Evolutionary conservation across 2,329 filamentous ascomycete genomes (phyloP).

Genomic region (Aspergillus aculeatinus): DNA sequence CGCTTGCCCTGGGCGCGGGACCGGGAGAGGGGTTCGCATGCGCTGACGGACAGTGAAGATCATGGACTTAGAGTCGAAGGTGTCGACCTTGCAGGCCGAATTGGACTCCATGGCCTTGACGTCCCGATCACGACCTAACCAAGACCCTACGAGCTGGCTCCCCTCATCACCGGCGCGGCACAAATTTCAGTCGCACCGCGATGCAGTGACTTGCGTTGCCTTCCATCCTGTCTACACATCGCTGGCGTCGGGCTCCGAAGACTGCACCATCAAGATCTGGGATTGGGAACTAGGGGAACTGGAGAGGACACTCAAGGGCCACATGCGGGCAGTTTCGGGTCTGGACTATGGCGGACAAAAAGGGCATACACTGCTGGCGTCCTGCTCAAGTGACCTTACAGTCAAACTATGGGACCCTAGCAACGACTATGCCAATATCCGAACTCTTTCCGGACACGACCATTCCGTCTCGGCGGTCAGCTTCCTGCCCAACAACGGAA

Average conservation of each 20-base stretch:
- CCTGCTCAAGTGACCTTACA: constrained; percentile 81
- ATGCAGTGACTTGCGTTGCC: constrained; percentile 80
- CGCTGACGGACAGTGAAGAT: constrained; percentile 57
- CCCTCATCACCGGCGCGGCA: constrained; percentile 59
- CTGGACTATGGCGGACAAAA: constrained; percentile 85
- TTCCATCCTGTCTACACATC: constrained; percentile 91
- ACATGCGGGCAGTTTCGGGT: constrained; percentile 81
- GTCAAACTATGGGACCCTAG: constrained; percentile 94
- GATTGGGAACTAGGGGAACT: constrained; percentile 91
- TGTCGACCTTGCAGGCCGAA: constrained; percentile 52
- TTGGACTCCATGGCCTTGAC: constrained; percentile 14
- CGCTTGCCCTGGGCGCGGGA: not conserved
- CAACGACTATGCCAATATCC: constrained; percentile 90
- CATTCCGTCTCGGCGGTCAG: constrained; percentile 85
- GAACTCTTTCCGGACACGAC: constrained; percentile 85
- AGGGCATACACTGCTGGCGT: constrained; percentile 73
- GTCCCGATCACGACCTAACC: constrained; percentile 9
- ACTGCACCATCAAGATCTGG: constrained; percentile 94
- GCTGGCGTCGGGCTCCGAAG: constrained; percentile 87
- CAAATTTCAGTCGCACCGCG: constrained; percentile 76
- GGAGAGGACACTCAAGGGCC: constrained; percentile 84
- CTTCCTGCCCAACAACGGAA: constrained; percentile 75
- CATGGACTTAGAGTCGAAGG: constrained; percentile 85
- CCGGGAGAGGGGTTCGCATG: not conserved
- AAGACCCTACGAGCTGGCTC: constrained; percentile 25